Evolutionary conservation across 106 monocot species (phyloP), one percentile per base, ranked within the genome.

Genomic region (Narthecium ossifragum): DNA sequence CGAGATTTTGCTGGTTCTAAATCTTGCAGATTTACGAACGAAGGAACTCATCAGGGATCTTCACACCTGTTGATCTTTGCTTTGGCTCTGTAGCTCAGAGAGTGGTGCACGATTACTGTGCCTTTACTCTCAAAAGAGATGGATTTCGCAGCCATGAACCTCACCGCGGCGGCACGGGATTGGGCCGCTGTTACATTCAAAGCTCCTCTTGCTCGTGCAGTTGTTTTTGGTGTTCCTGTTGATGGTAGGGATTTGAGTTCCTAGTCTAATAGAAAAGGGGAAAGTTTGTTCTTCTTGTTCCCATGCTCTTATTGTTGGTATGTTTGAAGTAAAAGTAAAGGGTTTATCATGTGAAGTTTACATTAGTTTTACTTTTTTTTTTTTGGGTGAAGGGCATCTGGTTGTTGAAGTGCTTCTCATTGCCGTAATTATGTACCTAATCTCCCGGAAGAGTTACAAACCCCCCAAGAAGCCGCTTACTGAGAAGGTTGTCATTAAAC

Each of bases 371-470:
- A 5, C 9, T 52, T 31, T 25, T n/a, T 43, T 53, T 51, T 76
- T 63, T 67, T 26, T 58, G 34, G 25, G 62, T 77, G 68, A 61
- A 88, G 88, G 84, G 24, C 88, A 92, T 63, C 60, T 84, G 22
- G 81, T 88, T 40, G 76, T 92, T 13, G 92, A 92, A 84, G 76
- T 61, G 59, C 78, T 92, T 39, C 84, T 92, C 25, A 50, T 78
- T 32, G 73, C 60, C 8, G 84, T 92, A 46, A 92, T 88, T 54
- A 33, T 92, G 10, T 88, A 75, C 62, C 84, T 70, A 52, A 80
- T 92, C 24, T 73, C 92, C 1, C 64, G 84, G 46, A 92, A 92
- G 74, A 92, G 88, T 53, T 92, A 92, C 70, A 88, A 92, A 62
- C 81, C 78, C 2, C 88, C 88, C 26, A 88, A 88, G 75, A 88